Percentiles rank a stretch among this genome's conserved stretches.
phyloP scores from a whole-genome alignment of 139 green algal genomes.

The Ettlia oleoabundans region DNA sequence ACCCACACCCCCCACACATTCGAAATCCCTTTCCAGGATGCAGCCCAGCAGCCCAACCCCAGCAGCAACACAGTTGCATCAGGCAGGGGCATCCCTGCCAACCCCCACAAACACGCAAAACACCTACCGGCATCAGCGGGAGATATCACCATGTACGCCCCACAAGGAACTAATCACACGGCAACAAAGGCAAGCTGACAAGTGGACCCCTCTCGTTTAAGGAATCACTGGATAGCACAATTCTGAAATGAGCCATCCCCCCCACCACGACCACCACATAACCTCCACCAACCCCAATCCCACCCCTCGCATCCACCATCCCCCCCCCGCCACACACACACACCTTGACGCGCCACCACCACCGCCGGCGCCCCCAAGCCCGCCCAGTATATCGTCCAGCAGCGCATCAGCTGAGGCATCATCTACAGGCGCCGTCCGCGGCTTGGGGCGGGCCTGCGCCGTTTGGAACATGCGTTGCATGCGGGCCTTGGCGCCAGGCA shows the following conservation, averaged over 20 bases:
- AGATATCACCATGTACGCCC: too few species aligned
- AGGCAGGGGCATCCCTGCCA: not conserved
- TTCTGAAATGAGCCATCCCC: too few species aligned
- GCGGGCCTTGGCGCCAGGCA: slow-evolving; percentile 38
- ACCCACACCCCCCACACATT: too few species aligned
- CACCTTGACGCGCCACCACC: not conserved
- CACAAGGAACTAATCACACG: too few species aligned
- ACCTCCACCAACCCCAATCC: not conserved
- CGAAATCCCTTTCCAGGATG: too few species aligned
- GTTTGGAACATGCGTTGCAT: slow-evolving; percentile 68
- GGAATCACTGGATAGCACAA: too few species aligned
- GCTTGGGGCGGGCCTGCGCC: slow-evolving; percentile 42
- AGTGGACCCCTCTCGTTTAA: too few species aligned
- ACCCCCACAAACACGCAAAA: not conserved
- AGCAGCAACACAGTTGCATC: too few species aligned
- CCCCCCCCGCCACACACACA: not conserved
- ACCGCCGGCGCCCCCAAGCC: slow-evolving; percentile 42
- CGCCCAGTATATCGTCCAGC: slow-evolving; percentile 82
- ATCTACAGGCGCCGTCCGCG: slow-evolving; percentile 16
- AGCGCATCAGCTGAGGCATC: slow-evolving; percentile 67
- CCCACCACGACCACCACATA: too few species aligned
- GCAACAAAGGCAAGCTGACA: too few species aligned
- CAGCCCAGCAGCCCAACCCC: too few species aligned
- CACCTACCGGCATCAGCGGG: too few species aligned
- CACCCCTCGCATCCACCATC: not conserved